Evolutionary conservation across 164 flowering plant species (phyloP), one percentile per base, ranked within the genome.

Genomic region (Liriodendron chinense): DNA sequence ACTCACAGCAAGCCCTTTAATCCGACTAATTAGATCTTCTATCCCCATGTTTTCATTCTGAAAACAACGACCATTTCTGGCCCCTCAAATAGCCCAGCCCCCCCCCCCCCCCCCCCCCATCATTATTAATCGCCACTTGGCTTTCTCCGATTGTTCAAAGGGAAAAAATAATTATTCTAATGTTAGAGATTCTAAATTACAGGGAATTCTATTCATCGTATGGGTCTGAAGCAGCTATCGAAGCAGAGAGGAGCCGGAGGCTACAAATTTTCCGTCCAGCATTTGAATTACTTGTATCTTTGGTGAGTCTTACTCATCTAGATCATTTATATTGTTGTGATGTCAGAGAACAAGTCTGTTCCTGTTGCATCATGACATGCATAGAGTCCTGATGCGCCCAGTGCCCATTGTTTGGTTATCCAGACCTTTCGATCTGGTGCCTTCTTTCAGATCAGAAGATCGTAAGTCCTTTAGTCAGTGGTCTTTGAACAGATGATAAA

Each of bases 221-320:
- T 81, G 93, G 89, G 70, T 79, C 83, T 82, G 96, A 94, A 76
- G 85, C 86, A 69, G 83, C 96, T 24, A 81, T 87, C 77, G 95
- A 92, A 84, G 90, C 92, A 24, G 99, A 96, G 86, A 91, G 92
- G 83, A 89, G 76, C 47, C 75, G 92, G 74, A 90, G 98, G 85
- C 76, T 90, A 75, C 92, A 87, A 70, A 71, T 85, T 80, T 96
- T 96, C 76, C 83, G 89, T 50, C 72, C 96, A 74, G 84, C 91
- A 65, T 96, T 88, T 84, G 98, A 92, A 77, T 84, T 91, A 75
- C 92, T 96, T 75, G 96, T 92, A 56, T 90, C 98, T 69, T 81
- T 96, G 94, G 99, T 96, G 78, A 88, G 89, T 76, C 48, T 65
- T 64, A n/a, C 65, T 53, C n/a, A 25, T 28, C 14, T 59, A 47